Evolutionary conservation across 345 rosid genomes (phyloP).

Genomic region (Conringia planisiliqua): DNA sequence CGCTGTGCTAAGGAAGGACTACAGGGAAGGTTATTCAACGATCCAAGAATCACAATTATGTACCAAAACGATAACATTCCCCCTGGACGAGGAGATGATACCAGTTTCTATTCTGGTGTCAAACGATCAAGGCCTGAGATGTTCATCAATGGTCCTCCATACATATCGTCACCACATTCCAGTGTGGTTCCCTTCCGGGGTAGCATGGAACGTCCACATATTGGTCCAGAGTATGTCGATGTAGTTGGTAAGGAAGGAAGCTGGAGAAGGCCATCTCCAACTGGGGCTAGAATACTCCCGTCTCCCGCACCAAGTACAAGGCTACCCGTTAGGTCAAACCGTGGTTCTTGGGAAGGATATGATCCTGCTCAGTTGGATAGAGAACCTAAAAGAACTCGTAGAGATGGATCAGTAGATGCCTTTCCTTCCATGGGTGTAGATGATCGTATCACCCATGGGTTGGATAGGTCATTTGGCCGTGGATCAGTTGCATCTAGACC

Average conservation of each 20-base stretch:
- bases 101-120: conserved; percentile 47
- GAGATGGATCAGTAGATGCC: conserved; percentile 52
- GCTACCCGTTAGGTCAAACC: conserved; percentile 47
- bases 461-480: conserved; percentile 44
- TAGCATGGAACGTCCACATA: conserved; percentile 45
- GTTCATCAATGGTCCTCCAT: conserved; percentile 43
- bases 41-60: conserved; percentile 87
- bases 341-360: conserved; percentile 73
- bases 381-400: conserved; percentile 64
- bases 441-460: conserved; percentile 46
- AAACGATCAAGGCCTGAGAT: conserved; percentile 60
- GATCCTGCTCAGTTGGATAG: conserved; percentile 57
- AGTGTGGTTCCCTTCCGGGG: conserved; percentile 46
- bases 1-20: conserved; percentile 91
- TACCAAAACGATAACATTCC: conserved; percentile 66
- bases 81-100: conserved; percentile 56
- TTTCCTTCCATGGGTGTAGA: conserved; percentile 52
- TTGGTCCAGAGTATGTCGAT: conserved; percentile 55
- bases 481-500: conserved; percentile 45
- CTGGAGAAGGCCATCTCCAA: conserved; percentile 73
- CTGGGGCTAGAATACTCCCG: conserved; percentile 48
- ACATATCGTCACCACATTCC: conserved; percentile 40
- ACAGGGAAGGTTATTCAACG: conserved; percentile 88
- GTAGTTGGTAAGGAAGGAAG: conserved; percentile 40
- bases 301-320: conserved; percentile 55